Evolutionary conservation across 2,329 filamentous ascomycete genomes (phyloP), one percentile per base, ranked within the genome.

Genomic region (Phaeosphaeriaceae sp.): DNA sequence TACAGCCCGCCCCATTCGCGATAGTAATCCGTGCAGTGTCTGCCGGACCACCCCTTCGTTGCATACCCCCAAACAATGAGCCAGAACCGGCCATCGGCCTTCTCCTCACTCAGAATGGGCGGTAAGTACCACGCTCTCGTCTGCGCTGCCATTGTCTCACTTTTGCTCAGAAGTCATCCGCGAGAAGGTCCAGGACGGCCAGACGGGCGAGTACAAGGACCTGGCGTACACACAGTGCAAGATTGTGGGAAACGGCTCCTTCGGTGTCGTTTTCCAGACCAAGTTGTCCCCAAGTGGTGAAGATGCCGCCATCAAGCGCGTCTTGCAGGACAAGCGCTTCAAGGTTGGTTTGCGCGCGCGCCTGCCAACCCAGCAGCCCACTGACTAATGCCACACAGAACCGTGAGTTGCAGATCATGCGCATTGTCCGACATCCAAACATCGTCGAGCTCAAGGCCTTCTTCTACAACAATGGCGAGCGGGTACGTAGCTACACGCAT

Each of bases 191-290:
- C 95, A 99, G 81, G 95, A 99, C 85, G 95, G 95, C 78, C 85
- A 97, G 68, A 99, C 95, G 15, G 95, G 95, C 73, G 95, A 99
- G 80, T 97, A 93, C 73, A 91, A 92, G 80, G 95, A 99, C 75
- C 89, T 99, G 82, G 93, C 97, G 79, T 99, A 99, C 81, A 98
- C 95, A 56, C 95, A 98, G 79, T 98, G 94, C 85, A 99, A 99
- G 84, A 98, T 99, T 74, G 95, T 99, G 50, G 95, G 95, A 79
- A 99, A 99, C 83, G 95, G 95, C 69, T 98, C 94, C 35, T 99
- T 99, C 72, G 95, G 95, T 67, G 94, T 99, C 52, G 95, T 99
- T 66, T 99, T 99, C 81, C 95, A 99, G 84, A 99, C 95, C 58
- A 98, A 98, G 84, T 87, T 99, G 73, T 94, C 94, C 61, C 95